A percentile compares a stretch with the other conserved stretches of the same genome.
phyloP scores from a whole-genome alignment of 768 basidiomycete species.

The Kwoniella sp. region DNA sequence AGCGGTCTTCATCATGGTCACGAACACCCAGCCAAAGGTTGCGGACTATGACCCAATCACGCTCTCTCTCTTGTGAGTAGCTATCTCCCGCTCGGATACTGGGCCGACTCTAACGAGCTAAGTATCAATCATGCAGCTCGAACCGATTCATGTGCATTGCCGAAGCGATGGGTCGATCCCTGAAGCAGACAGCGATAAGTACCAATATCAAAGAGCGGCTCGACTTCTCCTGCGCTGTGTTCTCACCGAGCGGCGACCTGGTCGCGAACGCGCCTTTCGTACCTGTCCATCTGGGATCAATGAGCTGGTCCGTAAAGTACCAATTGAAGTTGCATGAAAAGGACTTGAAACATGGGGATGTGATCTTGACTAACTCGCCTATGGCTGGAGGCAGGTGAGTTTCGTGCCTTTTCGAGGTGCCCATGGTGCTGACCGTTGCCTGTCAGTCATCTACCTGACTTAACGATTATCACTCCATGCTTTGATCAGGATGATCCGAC shows the following conservation, averaged over 20 bases:
- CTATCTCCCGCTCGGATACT: too few relatives aligned
- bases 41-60: slow-evolving; percentile 43
- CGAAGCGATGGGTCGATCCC: slow-evolving; percentile 82
- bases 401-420: not conserved
- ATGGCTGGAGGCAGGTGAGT: slow-evolving; percentile 26
- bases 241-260: slow-evolving; percentile 89
- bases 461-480: slow-evolving; percentile 94
- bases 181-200: slow-evolving; percentile 87
- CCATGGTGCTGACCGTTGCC: not conserved
- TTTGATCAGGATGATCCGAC: slow-evolving; percentile 59
- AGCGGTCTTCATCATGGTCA: not conserved
- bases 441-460: slow-evolving; percentile 74
- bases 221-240: slow-evolving; percentile 92
- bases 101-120: too few relatives aligned
- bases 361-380: slow-evolving; percentile 72
- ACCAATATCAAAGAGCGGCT: slow-evolving; percentile 96
- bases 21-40: slow-evolving; percentile 11
- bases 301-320: slow-evolving; percentile 41
- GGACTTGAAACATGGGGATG: slow-evolving; percentile 75
- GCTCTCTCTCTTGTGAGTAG: slow-evolving; percentile 36
- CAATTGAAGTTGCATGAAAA: slow-evolving; percentile 37
- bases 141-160: slow-evolving; percentile 96
- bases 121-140: too few relatives aligned
- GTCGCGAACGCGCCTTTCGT: slow-evolving; percentile 80
- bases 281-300: slow-evolving; percentile 41